These are phyloP conservation scores for Chrysoporthe austroafricana DNA, from an alignment of 2,329 filamentous ascomycete genomes.

Conservation along the genomic window DNA sequence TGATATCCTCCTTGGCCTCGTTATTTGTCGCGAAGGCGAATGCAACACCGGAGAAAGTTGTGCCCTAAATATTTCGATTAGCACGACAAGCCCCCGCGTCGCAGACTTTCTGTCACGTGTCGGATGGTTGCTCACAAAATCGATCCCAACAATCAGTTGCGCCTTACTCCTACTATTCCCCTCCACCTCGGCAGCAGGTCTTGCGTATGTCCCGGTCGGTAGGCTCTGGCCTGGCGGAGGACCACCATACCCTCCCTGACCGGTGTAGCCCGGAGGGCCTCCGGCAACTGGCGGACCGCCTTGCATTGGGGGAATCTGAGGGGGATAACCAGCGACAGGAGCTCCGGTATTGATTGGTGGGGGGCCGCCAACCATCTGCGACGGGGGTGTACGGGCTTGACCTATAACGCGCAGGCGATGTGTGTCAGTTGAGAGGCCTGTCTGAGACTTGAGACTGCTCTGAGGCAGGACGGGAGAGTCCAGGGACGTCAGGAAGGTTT, in stretches of 20 bases:
- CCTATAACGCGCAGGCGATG: constrained; percentile 34
- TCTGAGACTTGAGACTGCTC: constrained; percentile 55
- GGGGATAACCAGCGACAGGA: constrained; percentile 60
- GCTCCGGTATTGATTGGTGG: constrained; percentile 70
- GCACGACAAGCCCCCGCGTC: constrained; percentile 1
- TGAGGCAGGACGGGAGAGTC: constrained; percentile 49
- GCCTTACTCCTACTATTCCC: constrained; percentile 89
- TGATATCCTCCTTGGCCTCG: constrained; percentile 97
- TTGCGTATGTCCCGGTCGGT: constrained; percentile 47
- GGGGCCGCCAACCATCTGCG: constrained; percentile 65
- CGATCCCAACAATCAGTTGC: constrained; percentile 97
- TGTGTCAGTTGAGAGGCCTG: constrained; percentile 1
- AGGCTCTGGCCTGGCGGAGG: constrained; percentile 37
- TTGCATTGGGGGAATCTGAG: constrained; percentile 49
- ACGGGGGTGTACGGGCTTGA: constrained; percentile 58
- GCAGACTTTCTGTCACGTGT: background rate
- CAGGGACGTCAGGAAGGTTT: constrained; percentile 47
- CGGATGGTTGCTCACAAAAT: constrained; percentile 72
- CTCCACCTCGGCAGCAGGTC: constrained; percentile 73
- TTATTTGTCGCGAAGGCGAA: constrained; percentile 98
- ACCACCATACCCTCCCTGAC: constrained; percentile 50
- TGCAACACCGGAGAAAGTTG: constrained; percentile 96
- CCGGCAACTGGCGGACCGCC: constrained; percentile 46
- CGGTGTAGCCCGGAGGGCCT: constrained; percentile 52
- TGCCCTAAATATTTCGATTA: constrained; percentile 63